phyloP scores from a whole-genome alignment of 2,329 filamentous ascomycete genomes.

The Cladophialophora carrionii region DNA sequence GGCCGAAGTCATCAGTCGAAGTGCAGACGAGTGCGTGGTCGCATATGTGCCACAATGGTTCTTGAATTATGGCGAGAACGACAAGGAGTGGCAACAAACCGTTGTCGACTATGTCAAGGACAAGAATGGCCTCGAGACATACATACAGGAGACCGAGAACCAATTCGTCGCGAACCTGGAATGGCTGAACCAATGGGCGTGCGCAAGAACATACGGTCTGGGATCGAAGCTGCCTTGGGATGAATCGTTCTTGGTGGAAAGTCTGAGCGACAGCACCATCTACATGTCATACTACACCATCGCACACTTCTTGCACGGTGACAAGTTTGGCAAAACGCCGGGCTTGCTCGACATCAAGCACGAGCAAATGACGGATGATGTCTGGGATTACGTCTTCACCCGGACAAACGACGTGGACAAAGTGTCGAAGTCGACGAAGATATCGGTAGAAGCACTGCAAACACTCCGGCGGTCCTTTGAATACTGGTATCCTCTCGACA shows the following conservation, averaged over 20 bases:
- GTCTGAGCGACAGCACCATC: constrained; percentile 85
- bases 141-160: constrained; percentile 74
- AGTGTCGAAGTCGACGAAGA: constrained; percentile 66
- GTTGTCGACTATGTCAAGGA: constrained; percentile 74
- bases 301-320: constrained; percentile 70
- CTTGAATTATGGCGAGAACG: constrained; percentile 89
- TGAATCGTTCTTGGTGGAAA: constrained; percentile 84
- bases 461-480: constrained; percentile 88
- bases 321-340: constrained; percentile 77
- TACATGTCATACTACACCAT: constrained; percentile 72
- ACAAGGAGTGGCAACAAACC: constrained; percentile 73
- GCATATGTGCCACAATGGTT: constrained; percentile 97
- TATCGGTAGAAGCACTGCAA: constrained; percentile 72
- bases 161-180: constrained; percentile 81
- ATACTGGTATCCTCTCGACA: constrained; percentile 94
- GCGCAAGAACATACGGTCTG: constrained; percentile 85
- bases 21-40: constrained; percentile 89
- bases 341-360: constrained; percentile 71
- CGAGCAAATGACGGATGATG: constrained; percentile 90
- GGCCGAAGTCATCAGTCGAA: constrained; percentile 82
- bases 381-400: constrained; percentile 95
- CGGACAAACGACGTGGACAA: constrained; percentile 71
- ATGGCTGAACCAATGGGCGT: constrained; percentile 97
- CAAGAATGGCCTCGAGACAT: constrained; percentile 74
- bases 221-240: constrained; percentile 97